Evolutionary conservation across 2,329 filamentous ascomycete species (phyloP).

Genomic region (Remersonia thermophila): DNA sequence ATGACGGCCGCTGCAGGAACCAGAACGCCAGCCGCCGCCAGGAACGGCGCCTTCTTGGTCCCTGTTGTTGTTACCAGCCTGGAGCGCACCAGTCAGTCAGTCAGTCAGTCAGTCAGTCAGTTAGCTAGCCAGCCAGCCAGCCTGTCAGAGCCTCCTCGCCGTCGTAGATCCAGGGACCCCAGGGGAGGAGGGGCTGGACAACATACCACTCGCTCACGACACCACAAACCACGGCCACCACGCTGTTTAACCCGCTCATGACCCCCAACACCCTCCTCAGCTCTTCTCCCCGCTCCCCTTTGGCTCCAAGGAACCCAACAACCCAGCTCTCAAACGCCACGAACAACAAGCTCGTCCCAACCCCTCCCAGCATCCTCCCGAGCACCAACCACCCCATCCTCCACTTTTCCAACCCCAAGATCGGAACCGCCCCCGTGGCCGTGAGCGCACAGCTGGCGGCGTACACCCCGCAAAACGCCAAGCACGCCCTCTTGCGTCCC

Average conservation of each 20-base stretch:
- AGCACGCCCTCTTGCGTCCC: conserved; percentile 39
- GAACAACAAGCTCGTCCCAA: conserved; percentile 45
- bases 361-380: conserved; percentile 41
- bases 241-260: conserved; percentile 39
- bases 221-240: conserved; percentile 42
- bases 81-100: no score
- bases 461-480: conserved; percentile 42
- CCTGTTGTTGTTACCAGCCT: no score
- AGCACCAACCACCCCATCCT: conserved; percentile 21
- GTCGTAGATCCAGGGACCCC: no score
- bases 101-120: no score
- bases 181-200: conserved; percentile 7
- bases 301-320: conserved; percentile 33
- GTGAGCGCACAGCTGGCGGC: conserved; percentile 36
- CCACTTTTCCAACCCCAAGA: conserved; percentile 24
- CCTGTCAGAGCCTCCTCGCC: no score
- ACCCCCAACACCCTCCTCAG: conserved; percentile 38
- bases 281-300: conserved; percentile 29
- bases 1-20: conserved; percentile 32
- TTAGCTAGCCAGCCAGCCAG: no score
- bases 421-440: conserved; percentile 16
- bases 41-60: conserved; percentile 40
- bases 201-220: conserved; percentile 41
- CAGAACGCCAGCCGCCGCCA: conserved; percentile 27
- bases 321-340: conserved; percentile 51